Conservation (phyloP, 2,329 filamentous ascomycete species). For the Ramichloridium luteum region DNA sequence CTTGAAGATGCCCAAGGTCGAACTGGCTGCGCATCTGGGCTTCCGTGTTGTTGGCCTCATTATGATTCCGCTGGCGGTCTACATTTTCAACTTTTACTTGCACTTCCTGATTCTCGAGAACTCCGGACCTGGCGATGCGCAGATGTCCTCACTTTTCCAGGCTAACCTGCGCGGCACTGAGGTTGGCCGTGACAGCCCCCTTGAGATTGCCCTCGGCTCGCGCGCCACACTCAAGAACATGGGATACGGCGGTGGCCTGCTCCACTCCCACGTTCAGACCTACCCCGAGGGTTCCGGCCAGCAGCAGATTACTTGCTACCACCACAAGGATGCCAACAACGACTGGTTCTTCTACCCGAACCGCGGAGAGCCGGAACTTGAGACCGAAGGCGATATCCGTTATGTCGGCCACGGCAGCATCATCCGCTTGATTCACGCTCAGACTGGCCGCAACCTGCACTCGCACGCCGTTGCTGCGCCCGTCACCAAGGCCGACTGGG, state of each 20-base stretch:
- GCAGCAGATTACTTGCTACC: conserved; percentile 97
- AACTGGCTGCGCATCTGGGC: conserved; percentile 63
- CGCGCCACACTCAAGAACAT: conserved; percentile 94
- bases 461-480: conserved; percentile 85
- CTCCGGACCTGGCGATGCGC: conserved; percentile 92
- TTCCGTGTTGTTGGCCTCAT: conserved; percentile 80
- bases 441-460: conserved; percentile 94
- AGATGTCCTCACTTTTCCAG: conserved; percentile 99
- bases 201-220: conserved; percentile 84
- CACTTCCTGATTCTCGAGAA: conserved; percentile 92
- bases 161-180: conserved; percentile 89
- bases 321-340: conserved; percentile 99
- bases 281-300: conserved; percentile 87
- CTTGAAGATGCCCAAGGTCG: conserved; percentile 69
- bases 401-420: conserved; percentile 67
- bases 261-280: conserved; percentile 93
- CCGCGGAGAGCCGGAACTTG: conserved; percentile 60
- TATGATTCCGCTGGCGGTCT: conserved; percentile 75
- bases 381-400: conserved; percentile 54
- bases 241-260: conserved; percentile 92
- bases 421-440: conserved; percentile 81
- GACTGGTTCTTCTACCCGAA: conserved; percentile 99
- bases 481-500: conserved; percentile 74
- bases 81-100: conserved; percentile 88
- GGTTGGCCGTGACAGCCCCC: conserved; percentile 84